phyloP scores from a whole-genome alignment of 2,329 filamentous ascomycete species.

The Coniella lustricola region DNA sequence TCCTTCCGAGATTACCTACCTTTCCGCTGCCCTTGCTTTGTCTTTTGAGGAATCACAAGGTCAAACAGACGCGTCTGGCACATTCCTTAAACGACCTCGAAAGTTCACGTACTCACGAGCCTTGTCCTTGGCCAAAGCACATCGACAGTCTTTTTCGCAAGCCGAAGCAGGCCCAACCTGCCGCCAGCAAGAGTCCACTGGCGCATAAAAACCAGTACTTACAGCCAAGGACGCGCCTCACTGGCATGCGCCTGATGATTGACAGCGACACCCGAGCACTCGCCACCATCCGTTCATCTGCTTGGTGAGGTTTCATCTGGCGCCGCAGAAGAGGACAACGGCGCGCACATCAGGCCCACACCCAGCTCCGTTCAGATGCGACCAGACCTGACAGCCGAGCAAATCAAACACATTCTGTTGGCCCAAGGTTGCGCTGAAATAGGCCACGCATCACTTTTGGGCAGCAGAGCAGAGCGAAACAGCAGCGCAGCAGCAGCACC shows the following conservation, averaged over 20 bases:
- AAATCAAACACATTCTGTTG: conserved; percentile 2
- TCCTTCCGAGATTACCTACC: no score
- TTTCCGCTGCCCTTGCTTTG: no score
- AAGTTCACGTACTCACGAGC: no score
- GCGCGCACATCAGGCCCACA: background rate
- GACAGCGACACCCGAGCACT: conserved; percentile 3
- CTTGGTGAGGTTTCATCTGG: conserved; percentile 6
- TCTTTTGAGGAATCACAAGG: no score
- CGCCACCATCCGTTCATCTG: conserved; percentile 6
- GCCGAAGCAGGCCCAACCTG: no score
- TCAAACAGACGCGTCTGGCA: no score
- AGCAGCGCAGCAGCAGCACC: background rate
- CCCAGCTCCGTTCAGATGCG: background rate
- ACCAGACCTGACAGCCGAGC: background rate
- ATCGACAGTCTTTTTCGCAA: no score
- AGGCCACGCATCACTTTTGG: background rate
- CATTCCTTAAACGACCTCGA: no score
- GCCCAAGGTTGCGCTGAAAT: conserved; percentile 3
- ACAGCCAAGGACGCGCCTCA: no score
- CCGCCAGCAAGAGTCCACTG: no score
- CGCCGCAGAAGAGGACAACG: conserved; percentile 3
- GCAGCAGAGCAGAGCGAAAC: background rate
- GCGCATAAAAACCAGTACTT: no score
- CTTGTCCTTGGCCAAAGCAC: no score
- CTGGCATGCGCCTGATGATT: conserved; percentile 12